phyloP scores from a whole-genome alignment of 495 filamentous ascomycete species.

The Hypoxylon perforatum region DNA sequence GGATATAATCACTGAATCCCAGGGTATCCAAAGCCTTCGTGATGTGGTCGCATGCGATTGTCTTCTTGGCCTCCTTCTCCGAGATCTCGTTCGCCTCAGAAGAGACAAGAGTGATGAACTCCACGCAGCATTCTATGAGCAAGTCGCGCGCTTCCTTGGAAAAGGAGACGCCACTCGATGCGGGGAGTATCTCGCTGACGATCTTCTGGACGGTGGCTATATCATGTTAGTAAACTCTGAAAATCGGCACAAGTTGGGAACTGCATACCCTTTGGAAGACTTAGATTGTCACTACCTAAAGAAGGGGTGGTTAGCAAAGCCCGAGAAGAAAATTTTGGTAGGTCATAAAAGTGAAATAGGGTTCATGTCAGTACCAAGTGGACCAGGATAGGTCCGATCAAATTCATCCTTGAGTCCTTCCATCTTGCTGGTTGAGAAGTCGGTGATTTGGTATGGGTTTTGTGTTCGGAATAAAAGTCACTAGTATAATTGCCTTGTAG shows the following conservation, averaged over 20 bases:
- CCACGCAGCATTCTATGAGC: constrained; percentile 98
- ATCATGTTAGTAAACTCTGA: constrained; percentile 9
- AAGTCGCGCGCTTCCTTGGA: constrained; percentile 94
- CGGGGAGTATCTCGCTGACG: constrained; percentile 88
- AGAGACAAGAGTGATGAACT: constrained; percentile 97
- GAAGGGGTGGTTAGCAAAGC: constrained; percentile 38
- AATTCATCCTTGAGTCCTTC: constrained; percentile 5
- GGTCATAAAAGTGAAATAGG: neutral
- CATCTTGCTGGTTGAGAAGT: constrained; percentile 20
- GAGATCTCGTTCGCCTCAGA: constrained; percentile 98
- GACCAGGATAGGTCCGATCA: neutral
- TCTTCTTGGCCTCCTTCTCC: constrained; percentile 98
- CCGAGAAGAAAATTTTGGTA: constrained; percentile 2
- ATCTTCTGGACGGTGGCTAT: constrained; percentile 98
- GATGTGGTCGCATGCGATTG: constrained; percentile 96
- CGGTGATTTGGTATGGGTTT: neutral
- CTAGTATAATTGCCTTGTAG: neutral
- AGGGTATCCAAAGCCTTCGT: constrained; percentile 90
- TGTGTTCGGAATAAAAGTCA: neutral
- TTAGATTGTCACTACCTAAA: constrained; percentile 88
- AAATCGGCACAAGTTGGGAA: neutral
- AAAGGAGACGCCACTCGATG: constrained; percentile 73
- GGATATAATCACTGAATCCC: constrained; percentile 90
- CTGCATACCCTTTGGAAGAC: constrained; percentile 86
- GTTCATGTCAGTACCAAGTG: constrained; percentile 6